Base-by-base conservation (phyloP, 2,329 filamentous ascomycete species). In the Rutstroemia sp. region DNA sequence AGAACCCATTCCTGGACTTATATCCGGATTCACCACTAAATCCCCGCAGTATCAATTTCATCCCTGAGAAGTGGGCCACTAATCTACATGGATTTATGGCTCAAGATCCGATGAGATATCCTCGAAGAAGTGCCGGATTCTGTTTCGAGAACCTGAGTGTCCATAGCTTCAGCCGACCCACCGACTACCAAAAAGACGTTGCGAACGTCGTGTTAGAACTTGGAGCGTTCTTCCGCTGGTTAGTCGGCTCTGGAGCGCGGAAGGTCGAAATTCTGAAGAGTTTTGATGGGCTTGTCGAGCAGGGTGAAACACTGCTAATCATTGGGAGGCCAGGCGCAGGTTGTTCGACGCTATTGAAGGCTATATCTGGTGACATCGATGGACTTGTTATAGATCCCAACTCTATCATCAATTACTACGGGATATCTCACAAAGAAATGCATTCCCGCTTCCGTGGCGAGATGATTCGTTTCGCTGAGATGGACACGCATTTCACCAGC, bases 401-500 rank as follows among this genome's bases (percentile, higher is more conserved):
- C 1, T 79, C 81, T 0, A 64, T 64, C 0, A 75, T 88, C 25
- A 79, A 85, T 65, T 88, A 87, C 69, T 79, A 86, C 54, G 85
- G 84, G 16, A 78, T 79, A 0, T 72, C 77, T 62, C 73, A 79
- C 0, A 67, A 72, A 49, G 68, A 75, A 53, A 83, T 83, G 76
- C 72, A 74, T 42, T 74, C 74, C 58, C 88, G 62, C 5, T 65
- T 65, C 48, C 78, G 81, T 54, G 83, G 82, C 21, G 83, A 82
- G 70, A 75, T 84, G 1, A 75, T 88, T 9, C 91, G 91, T 68
- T 90, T 89, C 61, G 84, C 88, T 14, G 88, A 92, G 71, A 76
- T 79, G 18, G 86, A 90, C 66, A 78, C 85, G 38, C 88, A 91
- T 69, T 91, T 90, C 61, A 83, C 88, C 0, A 82, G 86, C 14